Base-by-base conservation (phyloP, 176 grass and related monocot species). In the Eleusine indica region DNA sequence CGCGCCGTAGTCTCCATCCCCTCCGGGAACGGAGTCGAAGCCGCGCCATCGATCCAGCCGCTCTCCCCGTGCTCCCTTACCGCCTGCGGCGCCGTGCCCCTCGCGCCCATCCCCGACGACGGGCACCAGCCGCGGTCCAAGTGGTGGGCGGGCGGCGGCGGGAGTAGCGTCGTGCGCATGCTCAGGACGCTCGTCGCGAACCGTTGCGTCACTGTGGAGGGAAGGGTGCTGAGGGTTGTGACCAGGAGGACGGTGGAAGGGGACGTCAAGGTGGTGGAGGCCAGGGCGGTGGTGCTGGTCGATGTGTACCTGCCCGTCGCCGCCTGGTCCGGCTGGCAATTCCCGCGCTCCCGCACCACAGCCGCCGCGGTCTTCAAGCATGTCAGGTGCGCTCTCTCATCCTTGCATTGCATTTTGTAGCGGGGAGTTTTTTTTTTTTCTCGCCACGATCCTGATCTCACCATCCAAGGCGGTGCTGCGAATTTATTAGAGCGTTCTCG, bases 331-430 rank as follows among this genome's bases (percentile, higher is more conserved):
- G 91, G 91, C 0, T 96, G 91, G 93, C 81, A 99, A 74, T 96
- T 99, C 68, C 93, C 91, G 25, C 86, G 53, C 41, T 94, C 79
- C 16, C 81, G 91, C 16, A 18, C 75, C 0, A 52, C 89, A 0
- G 93, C 89, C 18, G 89, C 87, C 39, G 87, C 89, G 10, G 44
- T 99, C 0, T 99, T 96, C 86, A 99, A 94, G 75, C 93, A 99
- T 70, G 65, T 95, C 67, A 92, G 93, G 96, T 89, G 65, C 49
- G 71, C 3, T 21, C 51, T 42, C 5, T 12, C 13, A 41, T 76
- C 19, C 29, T 3, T 52, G 25, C 25, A 64, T 64, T 64, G 61
- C 21, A 19, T 53, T 14, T 75, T 44, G 4, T 0, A 64, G 3
- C 10, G 3, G 0, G 69, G 14, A 32, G 62, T 44, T 75, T 69